Evolutionary conservation across 768 basidiomycete species (phyloP).

Genomic region (Leccinum imitatum): DNA sequence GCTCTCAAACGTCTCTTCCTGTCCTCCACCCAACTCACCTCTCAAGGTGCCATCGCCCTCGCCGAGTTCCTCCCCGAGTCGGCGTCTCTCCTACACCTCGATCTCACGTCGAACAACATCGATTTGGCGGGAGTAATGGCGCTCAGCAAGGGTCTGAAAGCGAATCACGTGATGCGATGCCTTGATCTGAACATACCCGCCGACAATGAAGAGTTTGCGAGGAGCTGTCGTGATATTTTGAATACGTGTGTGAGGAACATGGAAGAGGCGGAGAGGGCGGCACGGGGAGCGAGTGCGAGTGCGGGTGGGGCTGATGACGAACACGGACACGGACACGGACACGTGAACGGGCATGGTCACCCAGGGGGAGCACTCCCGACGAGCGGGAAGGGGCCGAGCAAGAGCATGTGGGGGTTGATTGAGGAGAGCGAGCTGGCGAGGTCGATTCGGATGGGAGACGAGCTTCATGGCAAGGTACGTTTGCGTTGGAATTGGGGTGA

Average conservation of each 20-base stretch:
- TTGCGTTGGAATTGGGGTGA: neutral
- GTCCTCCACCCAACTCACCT: constrained; percentile 75
- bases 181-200: constrained; percentile 92
- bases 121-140: constrained; percentile 95
- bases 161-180: constrained; percentile 85
- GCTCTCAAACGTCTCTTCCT: constrained; percentile 91
- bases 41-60: constrained; percentile 87
- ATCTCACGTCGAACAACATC: constrained; percentile 79
- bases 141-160: constrained; percentile 79
- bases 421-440: constrained; percentile 82
- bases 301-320: neutral
- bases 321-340: neutral
- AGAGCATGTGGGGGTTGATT: constrained; percentile 82
- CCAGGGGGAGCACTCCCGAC: constrained; percentile 16
- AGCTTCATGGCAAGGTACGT: constrained; percentile 41
- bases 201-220: constrained; percentile 76
- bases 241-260: constrained; percentile 92
- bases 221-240: constrained; percentile 86
- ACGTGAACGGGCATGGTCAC: constrained; percentile 10
- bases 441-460: constrained; percentile 52
- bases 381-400: constrained; percentile 57
- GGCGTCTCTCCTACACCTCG: constrained; percentile 83
- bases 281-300: constrained; percentile 8
- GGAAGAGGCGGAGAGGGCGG: constrained; percentile 56
- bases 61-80: constrained; percentile 97